A percentile compares a stretch with the other conserved stretches of the same genome.
Conservation (phyloP, 441 rosid species). For the Pelargonium australe region DNA sequence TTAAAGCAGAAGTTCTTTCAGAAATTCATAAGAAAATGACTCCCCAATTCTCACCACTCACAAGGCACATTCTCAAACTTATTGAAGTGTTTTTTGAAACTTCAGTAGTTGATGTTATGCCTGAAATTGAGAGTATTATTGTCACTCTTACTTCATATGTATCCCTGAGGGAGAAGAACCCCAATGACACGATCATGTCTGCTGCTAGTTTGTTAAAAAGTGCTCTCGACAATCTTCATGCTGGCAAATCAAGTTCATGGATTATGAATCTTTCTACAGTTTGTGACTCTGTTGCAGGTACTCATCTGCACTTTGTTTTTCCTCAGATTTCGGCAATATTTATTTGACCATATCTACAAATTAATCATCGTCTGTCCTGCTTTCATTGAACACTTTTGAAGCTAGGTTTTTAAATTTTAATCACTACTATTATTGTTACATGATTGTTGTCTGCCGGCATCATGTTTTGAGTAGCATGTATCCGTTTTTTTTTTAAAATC, state of each 20-base stretch:
- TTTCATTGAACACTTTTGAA: too few species aligned
- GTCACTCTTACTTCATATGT: conserved; percentile 52
- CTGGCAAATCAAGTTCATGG: conserved; percentile 36
- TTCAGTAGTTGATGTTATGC: conserved; percentile 36
- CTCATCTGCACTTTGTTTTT: conserved; percentile 13
- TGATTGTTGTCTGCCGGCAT: not conserved
- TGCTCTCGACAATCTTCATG: conserved; percentile 42
- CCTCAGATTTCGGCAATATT: not conserved
- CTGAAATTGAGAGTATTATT: conserved; percentile 43
- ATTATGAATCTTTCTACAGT: conserved; percentile 43
- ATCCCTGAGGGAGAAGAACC: conserved; percentile 43
- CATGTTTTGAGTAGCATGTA: not conserved
- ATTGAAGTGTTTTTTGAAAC: conserved; percentile 49
- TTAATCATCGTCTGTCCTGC: not conserved
- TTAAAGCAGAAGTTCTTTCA: conserved; percentile 39
- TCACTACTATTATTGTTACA: not conserved
- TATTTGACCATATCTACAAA: not conserved
- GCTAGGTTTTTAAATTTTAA: not conserved
- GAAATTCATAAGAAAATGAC: conserved; percentile 46
- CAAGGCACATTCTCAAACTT: conserved; percentile 51
- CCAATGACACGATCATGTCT: conserved; percentile 52
- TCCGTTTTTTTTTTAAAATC: not conserved
- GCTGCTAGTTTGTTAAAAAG: conserved; percentile 47
- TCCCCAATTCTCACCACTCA: conserved; percentile 48
- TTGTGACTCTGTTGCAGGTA: conserved; percentile 57